Percentiles rank a stretch among this genome's conserved stretches.
Conservation (phyloP, 1,284 basidiomycete species). For the Vanrija humicola region DNA sequence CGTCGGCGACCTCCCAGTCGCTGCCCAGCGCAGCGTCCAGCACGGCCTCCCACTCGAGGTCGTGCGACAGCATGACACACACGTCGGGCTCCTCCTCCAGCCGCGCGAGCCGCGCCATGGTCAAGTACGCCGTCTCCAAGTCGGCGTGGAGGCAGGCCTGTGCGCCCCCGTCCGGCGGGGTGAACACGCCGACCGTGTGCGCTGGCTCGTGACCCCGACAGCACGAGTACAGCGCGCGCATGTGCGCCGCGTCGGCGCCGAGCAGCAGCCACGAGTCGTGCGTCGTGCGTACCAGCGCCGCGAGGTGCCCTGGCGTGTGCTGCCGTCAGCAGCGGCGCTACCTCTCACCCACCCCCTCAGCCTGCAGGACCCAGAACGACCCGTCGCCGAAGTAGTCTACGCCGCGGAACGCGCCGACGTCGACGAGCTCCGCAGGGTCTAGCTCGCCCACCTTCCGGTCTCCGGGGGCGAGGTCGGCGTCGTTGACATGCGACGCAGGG, state of each 20-base stretch:
- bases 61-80: not conserved
- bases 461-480: too few relatives aligned
- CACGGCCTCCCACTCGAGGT: constrained; percentile 4
- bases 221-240: constrained; percentile 5
- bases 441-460: too few relatives aligned
- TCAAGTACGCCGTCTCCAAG: not conserved
- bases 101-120: not conserved
- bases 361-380: constrained; percentile 1
- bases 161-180: not conserved
- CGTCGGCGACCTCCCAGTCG: not conserved
- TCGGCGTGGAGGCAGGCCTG: not conserved
- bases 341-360: not conserved
- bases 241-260: constrained; percentile 2
- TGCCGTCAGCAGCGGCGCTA: not conserved
- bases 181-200: not conserved
- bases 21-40: not conserved
- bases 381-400: constrained; percentile 5
- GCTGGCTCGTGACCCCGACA: not conserved
- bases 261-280: not conserved
- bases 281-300: not conserved
- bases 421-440: not conserved
- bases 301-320: constrained; percentile 2
- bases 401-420: constrained; percentile 1
- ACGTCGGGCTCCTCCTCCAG: constrained; percentile 2
- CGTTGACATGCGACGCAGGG: not conserved